These are phyloP conservation scores for Talaromyces thailandensis DNA, from an alignment of 495 filamentous ascomycete species.

Conservation along the genomic window DNA sequence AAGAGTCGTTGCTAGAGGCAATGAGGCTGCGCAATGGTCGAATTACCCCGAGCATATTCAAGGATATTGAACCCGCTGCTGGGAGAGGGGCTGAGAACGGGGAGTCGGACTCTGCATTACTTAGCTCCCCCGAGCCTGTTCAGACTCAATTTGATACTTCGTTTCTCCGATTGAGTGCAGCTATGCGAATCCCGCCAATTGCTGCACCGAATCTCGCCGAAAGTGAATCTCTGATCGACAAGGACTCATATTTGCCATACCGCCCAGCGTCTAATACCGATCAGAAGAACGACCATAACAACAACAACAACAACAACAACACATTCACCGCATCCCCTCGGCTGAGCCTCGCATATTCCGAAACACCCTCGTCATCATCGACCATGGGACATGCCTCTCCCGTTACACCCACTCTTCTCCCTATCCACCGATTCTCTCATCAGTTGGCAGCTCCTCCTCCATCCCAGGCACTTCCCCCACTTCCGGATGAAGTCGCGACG, in stretches of 20 bases:
- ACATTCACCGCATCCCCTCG: slow-evolving; percentile 20
- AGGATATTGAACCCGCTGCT: slow-evolving; percentile 31
- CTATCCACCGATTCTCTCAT: slow-evolving; percentile 36
- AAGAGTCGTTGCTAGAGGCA: slow-evolving; percentile 72
- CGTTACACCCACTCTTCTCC: slow-evolving; percentile 30
- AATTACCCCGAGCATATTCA: slow-evolving; percentile 63
- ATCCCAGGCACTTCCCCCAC: slow-evolving; percentile 26
- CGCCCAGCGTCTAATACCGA: slow-evolving; percentile 28
- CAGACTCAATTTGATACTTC: slow-evolving; percentile 29
- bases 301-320: slow-evolving; percentile 9
- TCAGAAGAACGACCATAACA: slow-evolving; percentile 21
- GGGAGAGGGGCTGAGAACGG: slow-evolving; percentile 12
- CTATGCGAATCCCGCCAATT: slow-evolving; percentile 16
- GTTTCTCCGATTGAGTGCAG: slow-evolving; percentile 35
- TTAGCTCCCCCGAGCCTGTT: slow-evolving; percentile 27
- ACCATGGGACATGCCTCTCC: slow-evolving; percentile 32
- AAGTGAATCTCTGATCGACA: slow-evolving; percentile 21
- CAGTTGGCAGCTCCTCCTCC: slow-evolving; percentile 32
- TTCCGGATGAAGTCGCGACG: slow-evolving; percentile 20
- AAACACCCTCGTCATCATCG: slow-evolving; percentile 28
- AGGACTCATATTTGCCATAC: slow-evolving; percentile 18
- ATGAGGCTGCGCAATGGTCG: slow-evolving; percentile 70
- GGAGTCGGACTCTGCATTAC: slow-evolving; percentile 23
- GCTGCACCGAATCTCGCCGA: slow-evolving; percentile 11
- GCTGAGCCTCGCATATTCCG: slow-evolving; percentile 28